phyloP scores from a whole-genome alignment of 805 yeast species.

The Lipomyces yamanashiensis region DNA sequence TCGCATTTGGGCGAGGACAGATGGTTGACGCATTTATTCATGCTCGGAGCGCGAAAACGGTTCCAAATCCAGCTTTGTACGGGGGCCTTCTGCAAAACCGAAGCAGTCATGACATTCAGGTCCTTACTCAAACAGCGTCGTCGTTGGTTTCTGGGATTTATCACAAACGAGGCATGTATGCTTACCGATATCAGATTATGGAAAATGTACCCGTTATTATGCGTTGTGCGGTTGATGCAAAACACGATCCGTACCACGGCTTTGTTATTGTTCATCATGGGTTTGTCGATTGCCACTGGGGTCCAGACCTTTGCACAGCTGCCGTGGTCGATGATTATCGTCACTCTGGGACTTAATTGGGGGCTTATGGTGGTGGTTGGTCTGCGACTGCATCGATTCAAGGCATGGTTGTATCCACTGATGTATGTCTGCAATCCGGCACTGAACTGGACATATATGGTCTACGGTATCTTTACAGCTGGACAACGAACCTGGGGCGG shows the following conservation, averaged over 20 bases:
- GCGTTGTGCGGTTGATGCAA: slow-evolving; percentile 34
- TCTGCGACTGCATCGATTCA: slow-evolving; percentile 21
- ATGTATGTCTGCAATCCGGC: slow-evolving; percentile 31
- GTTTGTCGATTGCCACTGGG: slow-evolving; percentile 13
- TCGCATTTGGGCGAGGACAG: slow-evolving; percentile 34
- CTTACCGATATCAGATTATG: slow-evolving; percentile 34
- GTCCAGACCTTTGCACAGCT: slow-evolving; percentile 9
- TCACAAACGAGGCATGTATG: slow-evolving; percentile 35
- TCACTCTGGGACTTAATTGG: slow-evolving; percentile 30
- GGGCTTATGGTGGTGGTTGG: slow-evolving; percentile 29
- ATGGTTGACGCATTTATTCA: slow-evolving; percentile 34
- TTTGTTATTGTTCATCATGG: slow-evolving; percentile 23
- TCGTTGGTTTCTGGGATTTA: slow-evolving; percentile 34
- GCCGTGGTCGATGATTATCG: slow-evolving; percentile 21
- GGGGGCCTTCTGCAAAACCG: slow-evolving; percentile 35
- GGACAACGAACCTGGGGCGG: slow-evolving; percentile 36
- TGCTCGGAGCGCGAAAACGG: slow-evolving; percentile 32
- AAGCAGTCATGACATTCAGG: slow-evolving; percentile 25
- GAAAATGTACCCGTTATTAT: slow-evolving; percentile 33
- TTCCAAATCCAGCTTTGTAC: slow-evolving; percentile 35
- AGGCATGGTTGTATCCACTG: slow-evolving; percentile 32
- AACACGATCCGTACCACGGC: slow-evolving; percentile 35
- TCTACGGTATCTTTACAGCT: slow-evolving; percentile 33
- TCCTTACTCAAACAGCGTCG: slow-evolving; percentile 34
- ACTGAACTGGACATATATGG: slow-evolving; percentile 32